Percentiles rank a stretch among this genome's conserved stretches.
phyloP scores from a whole-genome alignment of 306 rosid species.

The Vicia villosa region DNA sequence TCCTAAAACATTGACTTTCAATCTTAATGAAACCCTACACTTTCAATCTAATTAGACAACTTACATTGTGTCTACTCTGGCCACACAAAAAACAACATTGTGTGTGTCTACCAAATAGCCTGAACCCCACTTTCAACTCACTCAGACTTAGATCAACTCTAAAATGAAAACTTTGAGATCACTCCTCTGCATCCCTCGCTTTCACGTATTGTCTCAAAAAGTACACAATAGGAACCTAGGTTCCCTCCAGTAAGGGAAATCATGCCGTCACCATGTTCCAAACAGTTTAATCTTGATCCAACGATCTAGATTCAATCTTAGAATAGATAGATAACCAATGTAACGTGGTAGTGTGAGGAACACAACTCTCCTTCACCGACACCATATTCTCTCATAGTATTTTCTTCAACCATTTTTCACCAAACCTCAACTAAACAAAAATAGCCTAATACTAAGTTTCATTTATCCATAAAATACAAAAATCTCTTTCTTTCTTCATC shows the following conservation, averaged over 20 bases:
- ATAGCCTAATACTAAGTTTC: conserved; percentile 28
- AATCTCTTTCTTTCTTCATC: conserved; percentile 18
- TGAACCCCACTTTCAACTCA: conserved; percentile 47
- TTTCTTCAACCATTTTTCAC: conserved; percentile 67
- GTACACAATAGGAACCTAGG: background rate
- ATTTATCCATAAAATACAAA: conserved; percentile 5
- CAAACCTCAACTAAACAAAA: conserved; percentile 66
- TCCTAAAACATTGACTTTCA: conserved; percentile 9
- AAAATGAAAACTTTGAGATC: conserved; percentile 55
- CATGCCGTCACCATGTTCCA: too few relatives aligned
- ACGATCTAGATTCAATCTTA: too few relatives aligned
- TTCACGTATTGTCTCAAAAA: conserved; percentile 13
- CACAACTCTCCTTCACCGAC: conserved; percentile 64
- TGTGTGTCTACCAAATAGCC: conserved; percentile 36
- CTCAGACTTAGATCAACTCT: conserved; percentile 53
- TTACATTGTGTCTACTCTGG: too few relatives aligned
- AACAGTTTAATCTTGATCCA: too few relatives aligned
- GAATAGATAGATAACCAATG: background rate
- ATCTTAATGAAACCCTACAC: conserved; percentile 36
- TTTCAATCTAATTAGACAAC: too few relatives aligned
- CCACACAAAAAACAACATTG: conserved; percentile 14
- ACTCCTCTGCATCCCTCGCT: conserved; percentile 54
- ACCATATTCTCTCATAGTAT: conserved; percentile 13
- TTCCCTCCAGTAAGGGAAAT: too few relatives aligned
- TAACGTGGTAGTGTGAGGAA: conserved; percentile 44